phyloP scores from a whole-genome alignment of 768 basidiomycete genomes.

The Ramaria sp. region DNA sequence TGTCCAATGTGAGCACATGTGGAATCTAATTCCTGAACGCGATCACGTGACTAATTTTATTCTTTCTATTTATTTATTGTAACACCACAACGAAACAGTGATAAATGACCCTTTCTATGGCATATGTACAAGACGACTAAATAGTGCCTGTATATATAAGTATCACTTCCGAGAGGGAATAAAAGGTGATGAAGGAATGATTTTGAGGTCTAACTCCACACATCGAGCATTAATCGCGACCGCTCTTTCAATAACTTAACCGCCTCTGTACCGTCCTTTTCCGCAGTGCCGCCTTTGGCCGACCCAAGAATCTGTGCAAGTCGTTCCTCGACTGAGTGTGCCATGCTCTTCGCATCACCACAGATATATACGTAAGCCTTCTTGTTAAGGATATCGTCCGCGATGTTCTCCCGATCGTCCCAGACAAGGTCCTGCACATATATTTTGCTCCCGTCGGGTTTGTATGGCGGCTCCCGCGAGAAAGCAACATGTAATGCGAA shows the following conservation, averaged over 20 bases:
- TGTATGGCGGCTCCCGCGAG: constrained; percentile 80
- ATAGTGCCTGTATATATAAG: no score
- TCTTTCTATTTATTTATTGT: no score
- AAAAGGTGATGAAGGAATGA: neutral
- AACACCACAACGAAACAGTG: no score
- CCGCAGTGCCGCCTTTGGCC: constrained; percentile 83
- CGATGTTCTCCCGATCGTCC: constrained; percentile 75
- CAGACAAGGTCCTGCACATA: constrained; percentile 98
- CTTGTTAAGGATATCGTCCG: constrained; percentile 82
- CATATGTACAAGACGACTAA: no score
- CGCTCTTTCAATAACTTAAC: constrained; percentile 93
- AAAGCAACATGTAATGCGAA: constrained; percentile 84
- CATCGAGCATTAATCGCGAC: constrained; percentile 76
- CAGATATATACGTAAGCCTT: constrained; percentile 98
- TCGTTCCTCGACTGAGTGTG: constrained; percentile 87
- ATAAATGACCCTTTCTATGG: no score
- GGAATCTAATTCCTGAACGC: neutral
- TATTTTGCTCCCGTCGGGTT: constrained; percentile 87
- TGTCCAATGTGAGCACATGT: neutral
- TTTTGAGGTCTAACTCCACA: constrained; percentile 57
- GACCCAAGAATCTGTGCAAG: constrained; percentile 78
- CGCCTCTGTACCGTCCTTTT: constrained; percentile 85
- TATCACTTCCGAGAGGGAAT: neutral
- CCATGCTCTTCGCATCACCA: constrained; percentile 95
- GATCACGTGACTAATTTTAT: neutral